Conservation (phyloP, 345 rosid genomes). For the Angophora floribunda region DNA sequence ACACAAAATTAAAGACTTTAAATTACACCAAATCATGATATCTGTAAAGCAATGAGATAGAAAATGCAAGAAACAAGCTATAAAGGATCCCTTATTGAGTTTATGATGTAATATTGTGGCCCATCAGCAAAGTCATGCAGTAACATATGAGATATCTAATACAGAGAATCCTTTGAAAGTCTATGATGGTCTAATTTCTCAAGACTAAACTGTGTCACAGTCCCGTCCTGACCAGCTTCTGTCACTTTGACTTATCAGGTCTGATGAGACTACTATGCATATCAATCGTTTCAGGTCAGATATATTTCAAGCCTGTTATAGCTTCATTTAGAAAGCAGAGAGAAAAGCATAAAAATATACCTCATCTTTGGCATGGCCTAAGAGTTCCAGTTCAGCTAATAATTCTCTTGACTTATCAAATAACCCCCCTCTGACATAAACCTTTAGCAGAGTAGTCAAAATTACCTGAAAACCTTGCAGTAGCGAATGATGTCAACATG, state of each 20-base stretch:
- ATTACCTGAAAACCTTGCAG: conserved; percentile 53
- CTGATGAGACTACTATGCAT: neutral
- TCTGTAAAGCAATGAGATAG: neutral
- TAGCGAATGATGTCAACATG: neutral
- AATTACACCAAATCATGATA: neutral
- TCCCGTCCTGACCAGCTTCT: neutral
- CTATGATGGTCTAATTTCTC: neutral
- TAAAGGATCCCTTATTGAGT: neutral
- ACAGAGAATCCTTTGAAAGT: neutral
- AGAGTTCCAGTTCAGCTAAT: conserved; percentile 51
- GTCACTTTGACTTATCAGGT: neutral
- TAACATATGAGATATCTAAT: neutral
- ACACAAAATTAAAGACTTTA: neutral
- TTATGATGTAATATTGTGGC: neutral
- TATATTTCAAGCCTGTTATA: neutral
- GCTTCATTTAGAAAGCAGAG: neutral
- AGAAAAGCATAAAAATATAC: conserved; percentile 13
- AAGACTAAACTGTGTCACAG: neutral
- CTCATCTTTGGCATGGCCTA: conserved; percentile 78
- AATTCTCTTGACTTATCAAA: conserved; percentile 74
- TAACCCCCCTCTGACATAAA: conserved; percentile 76
- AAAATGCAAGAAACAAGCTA: neutral
- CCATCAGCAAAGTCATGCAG: neutral
- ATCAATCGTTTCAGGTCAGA: neutral
- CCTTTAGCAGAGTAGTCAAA: conserved; percentile 82